phyloP scores from a whole-genome alignment of 192 early-diverging fungal genomes.

The Allomyces macrogynus region DNA sequence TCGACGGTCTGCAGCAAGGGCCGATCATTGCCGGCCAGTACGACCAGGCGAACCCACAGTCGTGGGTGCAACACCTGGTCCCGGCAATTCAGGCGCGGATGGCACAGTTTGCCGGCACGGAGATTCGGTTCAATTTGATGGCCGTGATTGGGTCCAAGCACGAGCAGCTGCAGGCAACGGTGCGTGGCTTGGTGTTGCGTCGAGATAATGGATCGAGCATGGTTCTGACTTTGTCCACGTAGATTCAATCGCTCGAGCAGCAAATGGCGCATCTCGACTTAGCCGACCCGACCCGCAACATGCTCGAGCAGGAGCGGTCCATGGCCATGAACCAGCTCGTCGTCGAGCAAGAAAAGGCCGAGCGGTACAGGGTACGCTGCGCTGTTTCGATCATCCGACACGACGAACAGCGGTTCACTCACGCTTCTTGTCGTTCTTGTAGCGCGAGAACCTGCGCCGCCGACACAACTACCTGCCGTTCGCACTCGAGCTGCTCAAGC shows the following conservation, averaged over 20 bases:
- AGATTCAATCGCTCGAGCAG: constrained; percentile 5
- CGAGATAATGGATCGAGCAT: too few relatives aligned
- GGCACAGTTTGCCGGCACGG: constrained; percentile 27
- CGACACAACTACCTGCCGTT: constrained; percentile 61
- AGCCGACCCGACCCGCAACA: background rate
- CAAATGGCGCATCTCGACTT: constrained; percentile 9
- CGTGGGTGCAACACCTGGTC: constrained; percentile 23
- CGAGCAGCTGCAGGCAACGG: constrained; percentile 26
- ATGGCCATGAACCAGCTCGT: constrained; percentile 26
- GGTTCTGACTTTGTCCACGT: background rate
- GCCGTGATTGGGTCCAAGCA: constrained; percentile 47
- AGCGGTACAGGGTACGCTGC: constrained; percentile 23
- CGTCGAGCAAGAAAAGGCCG: constrained; percentile 38
- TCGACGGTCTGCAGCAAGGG: constrained; percentile 48
- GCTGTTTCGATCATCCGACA: background rate
- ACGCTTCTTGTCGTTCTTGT: constrained; percentile 5
- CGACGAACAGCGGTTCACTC: background rate
- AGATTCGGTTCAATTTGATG: constrained; percentile 65
- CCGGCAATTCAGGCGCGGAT: constrained; percentile 49
- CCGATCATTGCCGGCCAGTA: constrained; percentile 18
- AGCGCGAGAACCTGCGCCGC: constrained; percentile 44
- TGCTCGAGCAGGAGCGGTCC: constrained; percentile 26
- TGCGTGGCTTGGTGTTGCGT: constrained; percentile 13
- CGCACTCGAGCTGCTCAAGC: constrained; percentile 40
- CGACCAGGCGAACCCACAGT: too few relatives aligned